Conservation (phyloP, 495 filamentous ascomycete genomes). For the Xylaria castorea region DNA sequence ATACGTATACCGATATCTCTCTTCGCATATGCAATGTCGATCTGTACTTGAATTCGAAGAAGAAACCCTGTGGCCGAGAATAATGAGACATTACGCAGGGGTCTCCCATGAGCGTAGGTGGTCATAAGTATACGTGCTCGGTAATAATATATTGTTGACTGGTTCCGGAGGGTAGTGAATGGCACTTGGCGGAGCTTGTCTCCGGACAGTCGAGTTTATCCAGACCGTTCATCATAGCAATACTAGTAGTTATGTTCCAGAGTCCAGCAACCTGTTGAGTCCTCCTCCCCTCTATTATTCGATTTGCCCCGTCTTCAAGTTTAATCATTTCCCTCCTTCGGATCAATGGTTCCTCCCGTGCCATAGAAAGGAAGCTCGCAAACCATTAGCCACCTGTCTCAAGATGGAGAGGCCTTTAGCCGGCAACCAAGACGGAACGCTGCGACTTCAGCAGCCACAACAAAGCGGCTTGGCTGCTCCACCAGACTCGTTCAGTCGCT, state of each 20-base stretch:
- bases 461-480: constrained; percentile 15
- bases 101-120: neutral
- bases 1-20: neutral
- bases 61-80: neutral
- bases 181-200: constrained; percentile 36
- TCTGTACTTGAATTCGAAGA: neutral
- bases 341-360: constrained; percentile 3
- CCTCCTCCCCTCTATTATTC: constrained; percentile 27
- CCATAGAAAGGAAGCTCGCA: neutral
- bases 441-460: constrained; percentile 16
- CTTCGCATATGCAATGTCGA: constrained; percentile 5
- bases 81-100: neutral
- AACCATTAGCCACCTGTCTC: constrained; percentile 7
- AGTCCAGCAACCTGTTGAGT: constrained; percentile 30
- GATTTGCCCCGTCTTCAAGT: constrained; percentile 1
- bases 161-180: constrained; percentile 35
- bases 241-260: constrained; percentile 35
- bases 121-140: neutral
- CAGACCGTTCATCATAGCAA: constrained; percentile 31
- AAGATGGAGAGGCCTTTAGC: constrained; percentile 11
- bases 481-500: neutral
- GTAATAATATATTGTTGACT: constrained; percentile 36
- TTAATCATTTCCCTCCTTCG: neutral
- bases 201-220: constrained; percentile 39
- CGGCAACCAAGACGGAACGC: constrained; percentile 2